Evolutionary conservation across 2,329 filamentous ascomycete genomes (phyloP), one percentile per base, ranked within the genome.

Genomic region (Alternaria postmessia): DNA sequence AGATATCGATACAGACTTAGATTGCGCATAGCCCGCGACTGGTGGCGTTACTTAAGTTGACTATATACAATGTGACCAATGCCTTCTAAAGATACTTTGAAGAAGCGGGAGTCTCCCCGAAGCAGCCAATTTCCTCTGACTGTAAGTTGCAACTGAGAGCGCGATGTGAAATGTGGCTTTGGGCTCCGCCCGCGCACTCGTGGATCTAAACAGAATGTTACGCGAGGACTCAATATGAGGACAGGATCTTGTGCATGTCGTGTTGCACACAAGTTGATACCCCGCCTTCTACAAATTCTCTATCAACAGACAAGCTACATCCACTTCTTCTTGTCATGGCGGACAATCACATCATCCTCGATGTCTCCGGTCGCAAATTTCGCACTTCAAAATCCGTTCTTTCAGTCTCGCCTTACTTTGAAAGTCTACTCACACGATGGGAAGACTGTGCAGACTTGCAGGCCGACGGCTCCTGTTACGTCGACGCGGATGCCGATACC

Each of bases 401-500:
- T 14, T 41, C 42, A 26, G 42, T 36, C 30, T 42, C 49, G 39
- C 56, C 42, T 28, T 47, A 34, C 16, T 54, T 58, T 11, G 26
- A 22, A 5, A 36, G 7, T 9, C 42, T 54, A n/a, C 14, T 58
- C 7, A 24, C 12, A 22, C 51, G 57, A 30, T 57, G 52, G 47
- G 44, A 57, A 22, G 41, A 46, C 11, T 18, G 30, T 24, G 26
- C 43, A n/a, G 43, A 49, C 32, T 46, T 22, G 3, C 54, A 62
- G 26, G 16, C 24, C 0, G 57, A 79, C 32, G 74, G 72, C 1
- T 72, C 71, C 0, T 73, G 72, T 54, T 80, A 78, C 61, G 57
- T 81, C 42, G 79, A 81, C 53, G 63, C 75, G 0, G 75, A 81
- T 56, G 65, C 71, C 0, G 46, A 63, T 0, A 46, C 75, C 7